Base-by-base conservation (phyloP, 306 rosid species). In the Dryas drummondii region DNA sequence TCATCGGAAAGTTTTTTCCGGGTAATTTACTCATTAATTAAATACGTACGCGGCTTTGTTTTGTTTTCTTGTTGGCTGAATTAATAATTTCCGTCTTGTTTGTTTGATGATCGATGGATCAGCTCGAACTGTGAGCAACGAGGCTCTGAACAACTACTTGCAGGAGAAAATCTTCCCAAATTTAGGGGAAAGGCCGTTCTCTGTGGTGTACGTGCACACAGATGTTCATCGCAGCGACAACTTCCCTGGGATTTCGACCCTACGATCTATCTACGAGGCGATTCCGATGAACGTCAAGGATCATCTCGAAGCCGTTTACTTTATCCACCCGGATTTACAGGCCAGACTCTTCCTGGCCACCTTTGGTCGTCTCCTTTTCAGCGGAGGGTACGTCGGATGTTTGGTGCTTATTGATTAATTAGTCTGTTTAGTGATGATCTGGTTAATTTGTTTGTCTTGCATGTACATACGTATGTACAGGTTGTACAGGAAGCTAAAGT, bases 311-410 rank as follows among this genome's bases (percentile, higher is more conserved):
- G 62, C 84, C 0, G 74, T 84, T 48, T 72, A 80, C 73, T 84
- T 84, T 44, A 77, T 80, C 47, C 87, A 84, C 56, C 80, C 87
- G 0, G 82, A 72, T 0, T 42, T 84, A 26, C 82, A 69, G 76
- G 27, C 87, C 72, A 70, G 80, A 6, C 69, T 84, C 68, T 76
- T 84, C 77, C 74, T 84, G 5, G 80, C 84, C 84, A 77, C 87
- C 63, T 69, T 77, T 37, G 87, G 87, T 12, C 82, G 82, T 51
- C 40, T 84, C 17, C 46, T 75, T 13, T 80, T 76, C 77, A 73
- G 47, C 45, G 80, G 79, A 54, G 77, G 80, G 87, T 84, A 77
- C 37, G 37, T 32, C 3, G 22, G 22, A 22, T 22, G 22, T 22
- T 22, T 22, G 22, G 22, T 22, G 22, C 22, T 22, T 22, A 22